Evolutionary conservation across 2,329 filamentous ascomycete species (phyloP), one percentile per base, ranked within the genome.

Genomic region (Cercospora citrullina): DNA sequence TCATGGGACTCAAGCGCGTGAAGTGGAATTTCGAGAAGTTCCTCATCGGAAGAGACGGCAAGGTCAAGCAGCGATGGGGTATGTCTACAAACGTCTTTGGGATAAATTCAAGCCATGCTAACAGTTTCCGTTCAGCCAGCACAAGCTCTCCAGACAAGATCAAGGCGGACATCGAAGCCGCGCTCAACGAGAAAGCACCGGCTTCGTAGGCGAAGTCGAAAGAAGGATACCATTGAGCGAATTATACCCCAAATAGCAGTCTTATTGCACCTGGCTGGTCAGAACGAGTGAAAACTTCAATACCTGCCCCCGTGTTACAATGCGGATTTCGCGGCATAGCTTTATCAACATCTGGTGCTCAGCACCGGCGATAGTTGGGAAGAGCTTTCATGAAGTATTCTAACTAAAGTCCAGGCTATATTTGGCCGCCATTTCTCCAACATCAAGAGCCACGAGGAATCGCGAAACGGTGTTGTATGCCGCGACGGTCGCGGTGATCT

Each of bases 1-100:
- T 97, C 65, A 82, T 98, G 82, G 95, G 95, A 21, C 80, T 98
- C 77, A 94, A 96, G 89, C 82, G 90, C 70, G 86, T 99, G 76
- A 97, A 98, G 90, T 99, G 95, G 95, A 99, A 99, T 84, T 99
- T 98, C 84, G 95, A 99, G 82, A 99, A 99, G 87, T 99, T 97
- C 83, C 83, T 99, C 71, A 84, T 99, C 72, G 91, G 90, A 69
- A 87, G 88, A 70, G 93, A 98, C 80, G 95, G 95, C 28, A 87
- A 90, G 82, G 93, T 98, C 74, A 91, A 91, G 82, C 87, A 87
- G 30, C 85, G 95, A 72, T 99, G 93, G 93, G 91, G 55, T 59
- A 59, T 23, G 55, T 28, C 7, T 21, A 36, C 31, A 36, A 1
- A 10, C 16, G 16, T 14, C 14, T 21, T 12, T 0, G 55, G n/a